These are phyloP conservation scores for Fusarium sacchari DNA, from an alignment of 2,329 filamentous ascomycete species.

Conservation along the genomic window DNA sequence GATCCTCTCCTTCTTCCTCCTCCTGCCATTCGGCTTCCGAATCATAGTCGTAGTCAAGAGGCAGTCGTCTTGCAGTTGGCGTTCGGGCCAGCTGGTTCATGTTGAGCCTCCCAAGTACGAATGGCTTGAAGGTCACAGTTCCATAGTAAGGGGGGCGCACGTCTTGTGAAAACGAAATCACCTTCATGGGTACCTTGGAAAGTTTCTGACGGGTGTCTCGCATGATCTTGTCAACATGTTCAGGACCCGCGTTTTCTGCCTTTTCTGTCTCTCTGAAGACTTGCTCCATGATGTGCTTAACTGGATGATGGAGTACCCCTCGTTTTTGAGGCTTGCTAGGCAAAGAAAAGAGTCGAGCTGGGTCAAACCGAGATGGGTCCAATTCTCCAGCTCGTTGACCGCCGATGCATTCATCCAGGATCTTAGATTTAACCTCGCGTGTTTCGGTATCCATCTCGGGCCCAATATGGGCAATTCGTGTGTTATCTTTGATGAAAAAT, in stretches of 20 bases:
- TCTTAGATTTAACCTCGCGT: constrained; percentile 59
- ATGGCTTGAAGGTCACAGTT: constrained; percentile 72
- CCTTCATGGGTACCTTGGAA: constrained; percentile 69
- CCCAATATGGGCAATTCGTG: constrained; percentile 71
- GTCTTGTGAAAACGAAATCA: constrained; percentile 70
- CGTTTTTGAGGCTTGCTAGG: constrained; percentile 52
- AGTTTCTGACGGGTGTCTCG: constrained; percentile 54
- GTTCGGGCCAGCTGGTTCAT: constrained; percentile 63
- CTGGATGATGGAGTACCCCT: constrained; percentile 61
- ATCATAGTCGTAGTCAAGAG: constrained; percentile 84
- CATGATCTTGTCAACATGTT: constrained; percentile 48
- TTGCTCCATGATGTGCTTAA: constrained; percentile 69
- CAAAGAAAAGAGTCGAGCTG: constrained; percentile 58
- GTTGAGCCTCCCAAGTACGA: constrained; percentile 55
- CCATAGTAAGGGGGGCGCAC: constrained; percentile 78
- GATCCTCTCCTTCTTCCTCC: constrained; percentile 75
- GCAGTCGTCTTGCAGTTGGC: constrained; percentile 65
- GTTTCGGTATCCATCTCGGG: constrained; percentile 69
- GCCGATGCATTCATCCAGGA: constrained; percentile 63
- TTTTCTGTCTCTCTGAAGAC: constrained; percentile 60
- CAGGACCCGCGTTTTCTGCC: constrained; percentile 50
- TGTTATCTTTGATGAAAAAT: constrained; percentile 81
- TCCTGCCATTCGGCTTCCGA: constrained; percentile 90
- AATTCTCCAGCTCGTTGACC: constrained; percentile 57
- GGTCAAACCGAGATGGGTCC: constrained; percentile 55